phyloP scores from a whole-genome alignment of 768 basidiomycete genomes.

The Cystoderma amianthinum region DNA sequence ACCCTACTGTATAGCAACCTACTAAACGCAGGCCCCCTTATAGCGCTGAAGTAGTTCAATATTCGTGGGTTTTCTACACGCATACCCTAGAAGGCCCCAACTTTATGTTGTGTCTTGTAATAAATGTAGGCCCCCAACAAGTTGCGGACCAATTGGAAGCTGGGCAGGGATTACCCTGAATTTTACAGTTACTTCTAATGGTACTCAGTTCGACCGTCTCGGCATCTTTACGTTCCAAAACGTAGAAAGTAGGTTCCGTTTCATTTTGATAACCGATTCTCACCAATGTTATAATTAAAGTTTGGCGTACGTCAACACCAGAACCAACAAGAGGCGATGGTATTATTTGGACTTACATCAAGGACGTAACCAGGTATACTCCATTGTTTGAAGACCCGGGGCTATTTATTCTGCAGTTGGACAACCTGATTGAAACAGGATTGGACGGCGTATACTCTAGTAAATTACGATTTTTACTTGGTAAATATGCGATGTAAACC shows the following conservation, averaged over 20 bases:
- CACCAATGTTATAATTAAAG: conserved; percentile 19
- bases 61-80: conserved; percentile 45
- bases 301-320: conserved; percentile 78
- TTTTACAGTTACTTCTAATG: conserved; percentile 73
- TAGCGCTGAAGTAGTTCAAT: conserved; percentile 61
- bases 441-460: conserved; percentile 68
- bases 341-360: conserved; percentile 74
- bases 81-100: too few relatives aligned
- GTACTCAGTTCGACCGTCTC: conserved; percentile 70
- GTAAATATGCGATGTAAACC: neutral
- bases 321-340: conserved; percentile 63
- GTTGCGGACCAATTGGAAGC: conserved; percentile 62
- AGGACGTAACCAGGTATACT: conserved; percentile 68
- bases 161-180: conserved; percentile 75
- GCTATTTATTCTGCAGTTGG: conserved; percentile 64
- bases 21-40: too few relatives aligned
- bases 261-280: neutral
- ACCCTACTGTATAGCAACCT: too few relatives aligned
- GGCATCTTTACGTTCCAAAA: conserved; percentile 72
- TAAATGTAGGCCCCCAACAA: conserved; percentile 52
- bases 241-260: conserved; percentile 53
- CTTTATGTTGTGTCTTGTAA: too few relatives aligned
- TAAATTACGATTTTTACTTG: conserved; percentile 16
- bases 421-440: conserved; percentile 55
- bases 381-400: conserved; percentile 66